These are phyloP conservation scores for Porogramme epimiltina DNA, from an alignment of 1,284 basidiomycete species.

Conservation along the genomic window DNA sequence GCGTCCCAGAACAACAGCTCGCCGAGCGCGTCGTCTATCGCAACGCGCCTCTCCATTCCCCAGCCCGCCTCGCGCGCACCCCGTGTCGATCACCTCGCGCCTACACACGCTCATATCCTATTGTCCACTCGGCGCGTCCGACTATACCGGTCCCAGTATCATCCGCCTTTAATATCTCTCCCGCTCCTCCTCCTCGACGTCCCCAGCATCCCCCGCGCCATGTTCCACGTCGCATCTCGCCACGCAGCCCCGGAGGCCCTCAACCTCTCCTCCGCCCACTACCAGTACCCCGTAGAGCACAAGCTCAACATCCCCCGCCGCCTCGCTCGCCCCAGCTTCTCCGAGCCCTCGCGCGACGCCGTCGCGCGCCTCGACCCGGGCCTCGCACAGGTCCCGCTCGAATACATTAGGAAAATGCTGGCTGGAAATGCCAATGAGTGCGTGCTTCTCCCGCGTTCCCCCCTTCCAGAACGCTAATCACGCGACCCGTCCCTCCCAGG, in stretches of 20 bases:
- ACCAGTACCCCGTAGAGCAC: slow-evolving; percentile 19
- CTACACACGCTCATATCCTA: slow-evolving; percentile 17
- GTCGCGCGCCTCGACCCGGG: slow-evolving; percentile 37
- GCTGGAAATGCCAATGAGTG: slow-evolving; percentile 37
- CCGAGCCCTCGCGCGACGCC: slow-evolving; percentile 33
- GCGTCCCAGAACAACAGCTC: slow-evolving; percentile 13
- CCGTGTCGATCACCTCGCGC: slow-evolving; percentile 23
- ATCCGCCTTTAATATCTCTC: slow-evolving; percentile 12
- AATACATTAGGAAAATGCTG: slow-evolving; percentile 41
- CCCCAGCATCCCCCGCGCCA: slow-evolving; percentile 11
- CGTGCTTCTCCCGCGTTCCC: slow-evolving; percentile 19
- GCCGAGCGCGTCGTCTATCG: slow-evolving; percentile 1
- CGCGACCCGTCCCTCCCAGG: slow-evolving; percentile 7
- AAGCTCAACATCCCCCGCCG: slow-evolving; percentile 41
- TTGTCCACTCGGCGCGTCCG: slow-evolving; percentile 17
- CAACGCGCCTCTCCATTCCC: slow-evolving; percentile 11
- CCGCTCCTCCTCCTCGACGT: background rate
- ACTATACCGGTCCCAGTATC: slow-evolving; percentile 18
- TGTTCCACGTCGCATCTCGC: slow-evolving; percentile 37
- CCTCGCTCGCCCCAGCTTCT: slow-evolving; percentile 34
- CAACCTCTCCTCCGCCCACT: slow-evolving; percentile 27
- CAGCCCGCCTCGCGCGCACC: slow-evolving; percentile 19
- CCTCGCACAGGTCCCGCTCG: slow-evolving; percentile 36
- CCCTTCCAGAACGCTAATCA: background rate
- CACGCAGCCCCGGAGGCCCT: slow-evolving; percentile 28